These are phyloP conservation scores for Chalciporus sphaerocephalus DNA, from an alignment of 768 basidiomycete species.

Conservation along the genomic window DNA sequence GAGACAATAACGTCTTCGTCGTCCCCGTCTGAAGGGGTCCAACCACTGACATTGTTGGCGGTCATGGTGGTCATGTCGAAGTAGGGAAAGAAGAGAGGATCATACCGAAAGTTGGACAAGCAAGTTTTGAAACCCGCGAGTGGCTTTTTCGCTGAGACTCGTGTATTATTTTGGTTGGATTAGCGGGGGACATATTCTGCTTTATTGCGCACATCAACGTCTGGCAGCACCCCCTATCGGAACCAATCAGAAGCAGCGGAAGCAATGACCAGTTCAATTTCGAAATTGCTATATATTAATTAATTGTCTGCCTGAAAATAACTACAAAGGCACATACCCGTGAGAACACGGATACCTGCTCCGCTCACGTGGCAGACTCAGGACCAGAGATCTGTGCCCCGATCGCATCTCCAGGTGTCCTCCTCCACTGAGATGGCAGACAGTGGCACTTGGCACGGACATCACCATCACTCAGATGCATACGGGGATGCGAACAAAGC, in stretches of 20 bases:
- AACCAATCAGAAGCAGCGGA: not conserved
- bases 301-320: not conserved
- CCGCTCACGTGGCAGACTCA: not conserved
- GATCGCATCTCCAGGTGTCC: no score
- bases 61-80: not conserved
- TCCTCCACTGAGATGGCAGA: no score
- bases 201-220: not conserved
- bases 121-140: not conserved
- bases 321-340: not conserved
- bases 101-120: not conserved
- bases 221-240: not conserved
- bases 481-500: constrained; percentile 24
- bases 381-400: no score
- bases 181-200: not conserved
- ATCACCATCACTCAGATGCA: not conserved
- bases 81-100: not conserved
- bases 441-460: not conserved
- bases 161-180: not conserved
- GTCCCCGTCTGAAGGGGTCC: constrained; percentile 26
- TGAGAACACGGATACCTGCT: not conserved
- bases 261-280: not conserved
- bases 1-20: constrained; percentile 28
- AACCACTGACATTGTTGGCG: constrained; percentile 15
- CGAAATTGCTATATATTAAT: no score
- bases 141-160: not conserved